Conservation (phyloP, 179 eudicot species). For the Drosera spatulata region DNA sequence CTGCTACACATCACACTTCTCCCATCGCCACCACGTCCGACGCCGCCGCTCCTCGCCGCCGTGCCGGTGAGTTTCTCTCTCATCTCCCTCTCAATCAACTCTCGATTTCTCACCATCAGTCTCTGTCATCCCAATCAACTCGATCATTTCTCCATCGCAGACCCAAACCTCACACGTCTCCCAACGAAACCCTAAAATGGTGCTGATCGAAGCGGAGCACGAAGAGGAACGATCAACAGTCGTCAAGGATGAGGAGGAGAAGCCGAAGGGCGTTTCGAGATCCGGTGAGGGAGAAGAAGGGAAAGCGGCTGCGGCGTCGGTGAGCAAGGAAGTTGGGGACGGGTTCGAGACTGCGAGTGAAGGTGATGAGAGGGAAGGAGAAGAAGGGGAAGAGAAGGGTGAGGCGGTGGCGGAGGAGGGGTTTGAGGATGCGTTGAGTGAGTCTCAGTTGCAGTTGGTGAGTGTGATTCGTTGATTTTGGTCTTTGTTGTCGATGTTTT, state of each 20-base stretch:
- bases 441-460: conserved; percentile 38
- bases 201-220: not conserved
- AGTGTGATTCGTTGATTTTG: not conserved
- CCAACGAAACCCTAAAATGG: not conserved
- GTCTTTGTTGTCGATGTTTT: not conserved
- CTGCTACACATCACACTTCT: too few species aligned
- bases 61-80: too few species aligned
- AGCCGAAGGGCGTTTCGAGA: not conserved
- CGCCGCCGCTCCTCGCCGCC: too few species aligned
- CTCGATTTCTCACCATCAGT: too few species aligned
- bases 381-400: conserved; percentile 8
- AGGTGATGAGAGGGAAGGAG: conserved; percentile 18
- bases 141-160: too few species aligned
- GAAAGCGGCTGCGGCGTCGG: conserved; percentile 3
- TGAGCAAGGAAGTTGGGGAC: conserved; percentile 12
- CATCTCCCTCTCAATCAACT: too few species aligned
- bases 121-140: too few species aligned
- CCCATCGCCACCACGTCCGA: too few species aligned
- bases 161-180: too few species aligned
- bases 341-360: conserved; percentile 50
- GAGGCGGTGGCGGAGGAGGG: conserved; percentile 19
- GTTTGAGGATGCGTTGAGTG: conserved; percentile 23
- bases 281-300: not conserved
- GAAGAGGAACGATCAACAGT: not conserved
- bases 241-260: not conserved